Percentiles rank a stretch among this genome's conserved stretches.
Evolutionary conservation across 352 stramenopile genomes (phyloP).

Genomic region (Phytopythium oedochilum): DNA sequence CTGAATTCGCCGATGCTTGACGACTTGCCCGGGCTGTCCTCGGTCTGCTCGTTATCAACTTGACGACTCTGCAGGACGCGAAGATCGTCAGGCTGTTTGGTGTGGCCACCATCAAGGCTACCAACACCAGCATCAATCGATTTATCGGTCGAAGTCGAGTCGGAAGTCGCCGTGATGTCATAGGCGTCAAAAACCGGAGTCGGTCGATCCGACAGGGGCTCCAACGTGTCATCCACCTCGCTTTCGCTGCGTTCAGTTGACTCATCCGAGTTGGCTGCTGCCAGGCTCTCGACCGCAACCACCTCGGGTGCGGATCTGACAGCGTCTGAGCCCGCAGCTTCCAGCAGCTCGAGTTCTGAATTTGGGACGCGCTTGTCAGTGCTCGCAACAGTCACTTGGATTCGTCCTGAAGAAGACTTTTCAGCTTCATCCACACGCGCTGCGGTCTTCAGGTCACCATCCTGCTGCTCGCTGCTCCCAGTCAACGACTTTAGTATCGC

Average conservation of each 20-base stretch:
- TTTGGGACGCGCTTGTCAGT: neutral
- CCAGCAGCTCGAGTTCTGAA: neutral
- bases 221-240: neutral
- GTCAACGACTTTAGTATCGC: neutral
- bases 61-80: neutral
- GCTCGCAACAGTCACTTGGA: neutral
- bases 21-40: neutral
- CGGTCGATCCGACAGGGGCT: neutral
- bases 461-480: neutral
- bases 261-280: neutral
- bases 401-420: neutral
- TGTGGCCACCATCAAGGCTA: neutral
- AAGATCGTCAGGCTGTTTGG: neutral
- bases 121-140: neutral
- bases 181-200: neutral
- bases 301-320: neutral
- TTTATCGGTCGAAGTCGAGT: neutral
- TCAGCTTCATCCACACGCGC: neutral
- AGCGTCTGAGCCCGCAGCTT: neutral
- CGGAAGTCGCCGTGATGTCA: neutral
- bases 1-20: neutral
- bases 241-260: neutral
- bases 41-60: neutral
- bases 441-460: no score
- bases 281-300: neutral